Percentiles rank a stretch among this genome's conserved stretches.
Conservation (phyloP, 2,329 filamentous ascomycete genomes). For the Metarhizium guizhouense region DNA sequence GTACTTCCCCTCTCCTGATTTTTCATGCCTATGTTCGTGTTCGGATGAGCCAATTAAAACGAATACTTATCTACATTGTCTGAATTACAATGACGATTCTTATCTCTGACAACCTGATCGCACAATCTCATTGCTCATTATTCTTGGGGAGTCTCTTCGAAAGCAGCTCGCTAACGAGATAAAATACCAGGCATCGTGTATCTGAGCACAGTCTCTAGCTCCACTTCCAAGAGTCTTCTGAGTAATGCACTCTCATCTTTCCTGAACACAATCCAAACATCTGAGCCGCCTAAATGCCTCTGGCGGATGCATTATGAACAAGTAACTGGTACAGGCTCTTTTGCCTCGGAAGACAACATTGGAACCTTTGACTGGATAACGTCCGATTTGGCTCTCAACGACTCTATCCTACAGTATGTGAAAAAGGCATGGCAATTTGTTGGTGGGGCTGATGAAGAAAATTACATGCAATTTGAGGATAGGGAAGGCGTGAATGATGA, state of each 20-base stretch:
- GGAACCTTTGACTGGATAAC: constrained; percentile 50
- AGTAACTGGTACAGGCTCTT: constrained; percentile 16
- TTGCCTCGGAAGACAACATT: constrained; percentile 30
- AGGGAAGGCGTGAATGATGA: constrained; percentile 54
- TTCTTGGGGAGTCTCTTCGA: neutral
- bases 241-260: constrained; percentile 33
- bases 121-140: constrained; percentile 20
- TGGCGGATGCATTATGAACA: constrained; percentile 52
- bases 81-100: constrained; percentile 82
- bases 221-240: constrained; percentile 27
- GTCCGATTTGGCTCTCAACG: constrained; percentile 65
- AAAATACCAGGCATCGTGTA: constrained; percentile 22
- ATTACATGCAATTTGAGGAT: constrained; percentile 74
- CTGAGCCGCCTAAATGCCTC: constrained; percentile 25
- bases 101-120: constrained; percentile 84
- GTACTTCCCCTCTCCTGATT: constrained; percentile 30
- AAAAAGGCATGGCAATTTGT: constrained; percentile 61
- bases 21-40: constrained; percentile 29
- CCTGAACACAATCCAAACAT: constrained; percentile 22
- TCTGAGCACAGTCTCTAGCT: constrained; percentile 26
- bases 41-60: constrained; percentile 71
- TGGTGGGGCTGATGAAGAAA: constrained; percentile 37
- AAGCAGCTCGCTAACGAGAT: constrained; percentile 21
- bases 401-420: constrained; percentile 57
- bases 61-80: constrained; percentile 99